A percentile compares a stretch with the other conserved stretches of the same genome.
Conservation (phyloP, 2,329 filamentous ascomycete genomes). For the Rugonectria rugulosa region DNA sequence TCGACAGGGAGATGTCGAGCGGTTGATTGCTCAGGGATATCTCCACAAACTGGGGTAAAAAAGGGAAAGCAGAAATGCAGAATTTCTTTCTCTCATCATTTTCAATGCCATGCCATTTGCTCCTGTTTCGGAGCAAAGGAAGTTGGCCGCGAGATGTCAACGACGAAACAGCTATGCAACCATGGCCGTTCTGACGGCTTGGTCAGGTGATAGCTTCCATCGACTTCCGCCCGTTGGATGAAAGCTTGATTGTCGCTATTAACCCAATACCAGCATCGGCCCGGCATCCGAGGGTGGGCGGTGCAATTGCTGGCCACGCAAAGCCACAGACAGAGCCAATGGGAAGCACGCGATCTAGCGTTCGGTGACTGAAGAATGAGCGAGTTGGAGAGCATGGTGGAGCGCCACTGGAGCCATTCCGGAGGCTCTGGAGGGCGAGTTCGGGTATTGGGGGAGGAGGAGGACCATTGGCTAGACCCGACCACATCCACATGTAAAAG, state of each 20-base stretch:
- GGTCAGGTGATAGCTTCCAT: conserved; percentile 21
- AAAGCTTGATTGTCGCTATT: conserved; percentile 1
- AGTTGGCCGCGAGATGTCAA: background rate
- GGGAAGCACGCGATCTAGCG: background rate
- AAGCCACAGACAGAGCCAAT: background rate
- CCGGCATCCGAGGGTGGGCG: background rate
- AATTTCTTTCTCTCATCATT: background rate
- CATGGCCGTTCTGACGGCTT: too few species aligned
- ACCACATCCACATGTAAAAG: too few species aligned
- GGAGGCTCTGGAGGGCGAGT: conserved; percentile 18
- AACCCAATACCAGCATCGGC: conserved; percentile 5
- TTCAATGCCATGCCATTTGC: background rate
- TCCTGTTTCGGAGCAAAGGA: conserved; percentile 4
- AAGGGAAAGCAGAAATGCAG: background rate
- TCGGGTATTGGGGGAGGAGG: too few species aligned
- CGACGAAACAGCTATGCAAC: background rate
- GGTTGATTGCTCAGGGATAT: conserved; percentile 93
- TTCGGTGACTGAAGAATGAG: conserved; percentile 20
- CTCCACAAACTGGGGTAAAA: conserved; percentile 84
- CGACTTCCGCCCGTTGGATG: conserved; percentile 4
- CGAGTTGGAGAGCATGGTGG: conserved; percentile 13
- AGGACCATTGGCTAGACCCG: too few species aligned
- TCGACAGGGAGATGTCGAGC: conserved; percentile 92
- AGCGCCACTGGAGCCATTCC: conserved; percentile 13
- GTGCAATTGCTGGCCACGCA: conserved; percentile 3